These are phyloP conservation scores for Thymus mandschuricus DNA, from an alignment of 257 asterid species.

Conservation along the genomic window DNA sequence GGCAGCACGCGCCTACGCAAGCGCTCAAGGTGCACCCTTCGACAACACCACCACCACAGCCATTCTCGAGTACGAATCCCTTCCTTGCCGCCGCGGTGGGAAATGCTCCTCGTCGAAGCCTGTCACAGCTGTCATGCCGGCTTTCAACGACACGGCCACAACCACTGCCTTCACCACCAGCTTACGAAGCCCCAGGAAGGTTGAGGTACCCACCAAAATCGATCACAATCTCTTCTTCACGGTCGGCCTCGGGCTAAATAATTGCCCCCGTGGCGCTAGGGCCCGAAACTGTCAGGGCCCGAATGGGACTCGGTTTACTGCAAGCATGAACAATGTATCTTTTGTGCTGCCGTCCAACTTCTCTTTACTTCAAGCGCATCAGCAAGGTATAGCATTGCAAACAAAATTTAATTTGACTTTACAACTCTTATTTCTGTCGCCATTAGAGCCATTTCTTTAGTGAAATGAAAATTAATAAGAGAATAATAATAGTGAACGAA, in stretches of 20 bases:
- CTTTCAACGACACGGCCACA: slow-evolving; percentile 77
- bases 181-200: slow-evolving; percentile 65
- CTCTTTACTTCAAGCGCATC: slow-evolving; percentile 80
- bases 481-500: too few species aligned
- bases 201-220: slow-evolving; percentile 60
- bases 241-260: slow-evolving; percentile 78
- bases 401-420: too few species aligned
- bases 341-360: slow-evolving; percentile 77
- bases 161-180: slow-evolving; percentile 73
- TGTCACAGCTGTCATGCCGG: slow-evolving; percentile 57
- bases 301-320: slow-evolving; percentile 79
- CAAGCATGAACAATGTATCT: slow-evolving; percentile 90
- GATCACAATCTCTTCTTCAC: slow-evolving; percentile 79
- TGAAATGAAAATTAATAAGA: too few species aligned
- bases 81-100: slow-evolving; percentile 46
- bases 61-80: slow-evolving; percentile 64
- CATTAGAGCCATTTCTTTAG: too few species aligned
- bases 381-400: slow-evolving; percentile 37
- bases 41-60: slow-evolving; percentile 96
- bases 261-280: slow-evolving; percentile 60
- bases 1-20: slow-evolving; percentile 89
- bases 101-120: slow-evolving; percentile 52
- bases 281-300: slow-evolving; percentile 79
- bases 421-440: too few species aligned
- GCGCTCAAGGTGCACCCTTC: slow-evolving; percentile 82